These are phyloP conservation scores for Mycocentrospora acerina DNA, from an alignment of 2,329 filamentous ascomycete genomes.

Conservation along the genomic window DNA sequence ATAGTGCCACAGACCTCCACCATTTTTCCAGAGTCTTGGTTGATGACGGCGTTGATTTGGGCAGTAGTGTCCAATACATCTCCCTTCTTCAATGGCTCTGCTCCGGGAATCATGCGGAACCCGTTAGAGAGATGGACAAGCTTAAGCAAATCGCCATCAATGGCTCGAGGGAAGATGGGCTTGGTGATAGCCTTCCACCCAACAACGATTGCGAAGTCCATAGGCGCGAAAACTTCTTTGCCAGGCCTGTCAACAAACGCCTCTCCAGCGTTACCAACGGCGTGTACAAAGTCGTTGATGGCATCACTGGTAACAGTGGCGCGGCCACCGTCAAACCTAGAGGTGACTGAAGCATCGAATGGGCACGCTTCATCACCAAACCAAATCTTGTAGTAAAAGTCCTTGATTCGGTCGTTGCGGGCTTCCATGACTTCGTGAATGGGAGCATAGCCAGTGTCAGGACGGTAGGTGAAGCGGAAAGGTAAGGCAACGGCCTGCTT, in stretches of 20 bases:
- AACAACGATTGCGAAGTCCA: conserved; percentile 98
- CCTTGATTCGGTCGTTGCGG: conserved; percentile 97
- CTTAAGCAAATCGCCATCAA: conserved; percentile 94
- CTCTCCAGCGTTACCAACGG: conserved; percentile 95
- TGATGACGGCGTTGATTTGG: conserved; percentile 96
- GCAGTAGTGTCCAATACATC: conserved; percentile 91
- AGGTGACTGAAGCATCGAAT: conserved; percentile 80
- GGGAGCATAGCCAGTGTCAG: conserved; percentile 94
- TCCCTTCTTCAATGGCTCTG: conserved; percentile 91
- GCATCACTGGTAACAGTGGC: conserved; percentile 85
- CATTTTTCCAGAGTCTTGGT: conserved; percentile 98
- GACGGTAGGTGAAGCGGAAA: conserved; percentile 89
- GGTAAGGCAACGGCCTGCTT: conserved; percentile 80
- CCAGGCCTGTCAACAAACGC: conserved; percentile 95
- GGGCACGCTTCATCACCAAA: conserved; percentile 85
- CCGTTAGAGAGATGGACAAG: conserved; percentile 95
- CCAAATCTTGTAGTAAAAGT: conserved; percentile 98
- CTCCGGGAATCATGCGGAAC: conserved; percentile 97
- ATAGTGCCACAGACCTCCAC: conserved; percentile 99
- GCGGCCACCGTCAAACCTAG: conserved; percentile 86
- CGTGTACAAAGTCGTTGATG: conserved; percentile 98
- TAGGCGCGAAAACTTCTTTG: conserved; percentile 91
- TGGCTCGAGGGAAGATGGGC: conserved; percentile 95
- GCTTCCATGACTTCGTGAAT: conserved; percentile 95
- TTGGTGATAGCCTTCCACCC: conserved; percentile 99